Conservation (phyloP, 1,139 yeast genomes). For the Pneumocystis sp. region DNA sequence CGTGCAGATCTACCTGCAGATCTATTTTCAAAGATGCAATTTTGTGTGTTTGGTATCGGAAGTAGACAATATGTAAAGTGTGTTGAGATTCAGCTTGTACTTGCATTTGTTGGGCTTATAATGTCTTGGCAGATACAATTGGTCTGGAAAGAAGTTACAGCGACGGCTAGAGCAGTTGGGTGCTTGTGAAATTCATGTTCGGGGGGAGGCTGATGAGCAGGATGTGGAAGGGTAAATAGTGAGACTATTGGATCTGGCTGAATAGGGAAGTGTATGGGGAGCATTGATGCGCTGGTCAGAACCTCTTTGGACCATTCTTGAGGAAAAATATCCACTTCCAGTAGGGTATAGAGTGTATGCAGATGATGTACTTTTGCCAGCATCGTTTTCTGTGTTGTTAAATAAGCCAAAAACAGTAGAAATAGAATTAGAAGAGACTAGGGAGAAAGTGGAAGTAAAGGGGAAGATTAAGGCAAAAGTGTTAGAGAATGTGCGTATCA, state of each 20-base stretch:
- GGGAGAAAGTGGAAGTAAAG: too few relatives aligned
- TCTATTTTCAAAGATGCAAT: constrained; percentile 43
- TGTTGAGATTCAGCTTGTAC: too few relatives aligned
- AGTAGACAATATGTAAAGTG: constrained; percentile 78
- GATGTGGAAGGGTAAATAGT: constrained; percentile 55
- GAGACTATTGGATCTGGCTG: not conserved
- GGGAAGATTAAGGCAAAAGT: constrained; percentile 30
- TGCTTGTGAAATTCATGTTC: constrained; percentile 48
- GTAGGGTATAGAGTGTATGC: too few relatives aligned
- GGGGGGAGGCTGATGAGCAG: constrained; percentile 86
- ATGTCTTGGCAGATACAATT: constrained; percentile 41
- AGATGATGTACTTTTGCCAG: too few relatives aligned
- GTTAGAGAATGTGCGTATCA: constrained; percentile 40
- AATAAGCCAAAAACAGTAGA: too few relatives aligned
- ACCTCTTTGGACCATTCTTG: too few relatives aligned
- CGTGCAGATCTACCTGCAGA: constrained; percentile 46
- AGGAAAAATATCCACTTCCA: too few relatives aligned
- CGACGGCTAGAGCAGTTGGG: constrained; percentile 68
- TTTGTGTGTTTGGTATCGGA: constrained; percentile 83
- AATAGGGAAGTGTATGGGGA: too few relatives aligned
- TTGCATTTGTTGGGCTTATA: too few relatives aligned
- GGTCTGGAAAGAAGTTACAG: constrained; percentile 72
- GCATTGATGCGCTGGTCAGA: too few relatives aligned
- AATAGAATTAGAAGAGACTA: too few relatives aligned
- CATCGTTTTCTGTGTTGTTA: too few relatives aligned